Conservation (phyloP, 371 early-diverging fungal genomes). For the Mucor racemosus region DNA sequence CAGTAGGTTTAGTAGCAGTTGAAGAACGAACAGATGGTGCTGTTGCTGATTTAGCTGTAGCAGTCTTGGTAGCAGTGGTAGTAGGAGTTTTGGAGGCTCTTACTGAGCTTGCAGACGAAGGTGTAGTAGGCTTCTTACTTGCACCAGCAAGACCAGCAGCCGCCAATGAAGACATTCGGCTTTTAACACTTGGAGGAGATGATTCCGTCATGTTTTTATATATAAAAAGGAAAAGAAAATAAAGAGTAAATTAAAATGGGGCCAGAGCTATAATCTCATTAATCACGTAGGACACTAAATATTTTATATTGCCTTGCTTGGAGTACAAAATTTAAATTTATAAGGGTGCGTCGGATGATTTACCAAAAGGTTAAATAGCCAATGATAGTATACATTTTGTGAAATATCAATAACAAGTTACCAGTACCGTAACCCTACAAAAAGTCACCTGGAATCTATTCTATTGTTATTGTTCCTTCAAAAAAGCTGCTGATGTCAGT, state of each 20-base stretch:
- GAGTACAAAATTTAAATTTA: slow-evolving; percentile 3
- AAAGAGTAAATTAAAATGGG: not conserved
- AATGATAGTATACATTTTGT: not conserved
- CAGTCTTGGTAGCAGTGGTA: slow-evolving; percentile 3
- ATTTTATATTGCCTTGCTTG: slow-evolving; percentile 2
- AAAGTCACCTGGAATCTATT: not conserved
- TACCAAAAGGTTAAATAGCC: not conserved
- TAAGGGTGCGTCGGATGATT: not conserved
- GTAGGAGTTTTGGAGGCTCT: slow-evolving; percentile 20
- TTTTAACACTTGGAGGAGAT: slow-evolving; percentile 22
- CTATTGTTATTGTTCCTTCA: not conserved
- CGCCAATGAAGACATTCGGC: slow-evolving; percentile 26
- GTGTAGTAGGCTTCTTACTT: slow-evolving; percentile 15
- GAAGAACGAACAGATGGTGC: slow-evolving; percentile 8
- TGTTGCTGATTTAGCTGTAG: slow-evolving; percentile 8
- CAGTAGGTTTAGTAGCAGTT: slow-evolving; percentile 17
- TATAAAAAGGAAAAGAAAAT: not conserved
- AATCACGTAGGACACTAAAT: slow-evolving; percentile 8
- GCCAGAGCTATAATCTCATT: not conserved
- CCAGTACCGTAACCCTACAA: not conserved
- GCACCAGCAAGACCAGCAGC: slow-evolving; percentile 25
- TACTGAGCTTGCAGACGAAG: slow-evolving; percentile 2
- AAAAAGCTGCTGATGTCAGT: not conserved
- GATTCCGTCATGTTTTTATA: slow-evolving; percentile 6
- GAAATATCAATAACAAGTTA: not conserved